Evolutionary conservation across 2,329 filamentous ascomycete species (phyloP).

Genomic region (Ophiostoma novo-ulmi): DNA sequence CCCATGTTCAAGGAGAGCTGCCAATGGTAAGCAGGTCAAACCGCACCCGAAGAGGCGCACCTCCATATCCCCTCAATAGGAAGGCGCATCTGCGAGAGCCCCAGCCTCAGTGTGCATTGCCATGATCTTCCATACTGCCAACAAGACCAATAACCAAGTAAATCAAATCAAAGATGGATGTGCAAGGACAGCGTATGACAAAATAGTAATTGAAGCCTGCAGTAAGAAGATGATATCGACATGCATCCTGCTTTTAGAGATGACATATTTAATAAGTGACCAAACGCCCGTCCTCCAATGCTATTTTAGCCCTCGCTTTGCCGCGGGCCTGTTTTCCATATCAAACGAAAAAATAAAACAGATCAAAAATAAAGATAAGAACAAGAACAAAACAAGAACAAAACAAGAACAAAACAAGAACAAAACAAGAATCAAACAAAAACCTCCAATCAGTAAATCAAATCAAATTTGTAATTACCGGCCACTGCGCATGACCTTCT

Average conservation of each 20-base stretch:
- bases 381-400: neutral
- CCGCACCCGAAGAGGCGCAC: neutral
- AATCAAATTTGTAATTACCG: neutral
- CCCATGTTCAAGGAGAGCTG: neutral
- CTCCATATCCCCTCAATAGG: neutral
- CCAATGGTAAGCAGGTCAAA: neutral
- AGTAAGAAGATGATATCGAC: neutral
- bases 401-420: neutral
- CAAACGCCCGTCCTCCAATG: neutral
- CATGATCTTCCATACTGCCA: neutral
- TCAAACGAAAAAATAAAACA: neutral
- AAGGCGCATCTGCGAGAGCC: neutral
- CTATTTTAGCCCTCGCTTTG: neutral
- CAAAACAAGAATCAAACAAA: neutral
- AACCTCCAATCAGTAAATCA: neutral
- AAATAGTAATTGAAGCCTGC: no score
- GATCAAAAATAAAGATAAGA: neutral
- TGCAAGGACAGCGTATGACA: no score
- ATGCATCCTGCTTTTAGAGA: neutral
- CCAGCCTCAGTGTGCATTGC: neutral
- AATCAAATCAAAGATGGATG: neutral
- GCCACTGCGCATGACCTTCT: conserved; percentile 26
- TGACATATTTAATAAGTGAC: neutral
- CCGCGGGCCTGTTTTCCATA: neutral
- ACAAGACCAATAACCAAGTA: neutral